Percentiles rank a stretch among this genome's conserved stretches.
phyloP scores from a whole-genome alignment of 805 yeast genomes.

The Saturnispora galanensis region DNA sequence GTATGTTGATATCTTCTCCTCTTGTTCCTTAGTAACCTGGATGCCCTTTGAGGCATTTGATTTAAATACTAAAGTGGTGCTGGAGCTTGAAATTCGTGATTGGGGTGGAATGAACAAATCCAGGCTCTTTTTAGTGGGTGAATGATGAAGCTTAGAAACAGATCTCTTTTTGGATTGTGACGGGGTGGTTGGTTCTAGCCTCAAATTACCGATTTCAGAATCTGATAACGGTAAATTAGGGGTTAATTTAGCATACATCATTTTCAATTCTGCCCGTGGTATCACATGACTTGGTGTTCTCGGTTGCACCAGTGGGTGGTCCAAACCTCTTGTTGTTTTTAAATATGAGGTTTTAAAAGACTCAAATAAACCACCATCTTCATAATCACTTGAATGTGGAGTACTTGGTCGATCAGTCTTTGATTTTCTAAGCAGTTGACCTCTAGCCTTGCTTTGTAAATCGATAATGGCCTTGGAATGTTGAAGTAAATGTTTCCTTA shows the following conservation, averaged over 20 bases:
- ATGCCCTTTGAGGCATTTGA: not conserved
- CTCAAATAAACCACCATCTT: conserved; percentile 11
- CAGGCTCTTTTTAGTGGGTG: conserved; percentile 12
- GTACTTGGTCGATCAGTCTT: not conserved
- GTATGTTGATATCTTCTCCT: not conserved
- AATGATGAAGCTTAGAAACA: conserved; percentile 11
- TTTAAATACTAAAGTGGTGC: conserved; percentile 4
- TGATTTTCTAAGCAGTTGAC: conserved; percentile 16
- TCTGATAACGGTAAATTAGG: conserved; percentile 11
- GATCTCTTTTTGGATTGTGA: not conserved
- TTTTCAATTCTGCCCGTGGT: conserved; percentile 8
- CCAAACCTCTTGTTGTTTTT: not conserved
- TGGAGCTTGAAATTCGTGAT: not conserved
- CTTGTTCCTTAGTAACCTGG: not conserved
- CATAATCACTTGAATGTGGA: not conserved
- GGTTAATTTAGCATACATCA: conserved; percentile 6
- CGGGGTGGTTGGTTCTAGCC: not conserved
- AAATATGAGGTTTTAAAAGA: conserved; percentile 7
- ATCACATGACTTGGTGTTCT: conserved; percentile 7
- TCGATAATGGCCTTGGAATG: conserved; percentile 19
- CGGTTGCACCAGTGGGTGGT: conserved; percentile 1
- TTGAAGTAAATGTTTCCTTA: conserved; percentile 15
- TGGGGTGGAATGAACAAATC: conserved; percentile 22
- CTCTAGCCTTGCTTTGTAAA: conserved; percentile 38
- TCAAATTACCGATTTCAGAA: not conserved